phyloP scores from a whole-genome alignment of 1,284 basidiomycete genomes.

The Rhodotorula sp. region DNA sequence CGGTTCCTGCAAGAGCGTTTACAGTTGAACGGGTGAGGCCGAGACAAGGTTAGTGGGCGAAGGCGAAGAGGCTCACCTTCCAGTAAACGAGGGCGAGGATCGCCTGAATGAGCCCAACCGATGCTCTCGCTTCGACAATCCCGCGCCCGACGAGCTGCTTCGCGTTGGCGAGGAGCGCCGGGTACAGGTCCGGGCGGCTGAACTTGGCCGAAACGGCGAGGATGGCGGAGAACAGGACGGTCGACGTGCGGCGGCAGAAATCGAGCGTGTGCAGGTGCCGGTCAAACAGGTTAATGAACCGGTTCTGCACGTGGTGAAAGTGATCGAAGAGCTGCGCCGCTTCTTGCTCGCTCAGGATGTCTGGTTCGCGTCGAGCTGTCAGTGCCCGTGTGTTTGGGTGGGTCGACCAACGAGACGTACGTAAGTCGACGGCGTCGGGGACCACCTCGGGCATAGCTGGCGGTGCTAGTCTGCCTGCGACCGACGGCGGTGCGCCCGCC shows the following conservation, averaged over 20 bases:
- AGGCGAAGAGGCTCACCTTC: conserved; percentile 53
- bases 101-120: conserved; percentile 78
- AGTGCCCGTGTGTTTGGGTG: neutral
- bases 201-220: conserved; percentile 82
- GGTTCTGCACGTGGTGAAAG: conserved; percentile 23
- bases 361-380: neutral
- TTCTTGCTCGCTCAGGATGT: conserved; percentile 17
- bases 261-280: conserved; percentile 62
- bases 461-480: neutral
- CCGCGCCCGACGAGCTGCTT: conserved; percentile 65
- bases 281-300: conserved; percentile 25
- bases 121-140: conserved; percentile 70
- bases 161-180: conserved; percentile 56
- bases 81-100: conserved; percentile 81
- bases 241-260: conserved; percentile 71
- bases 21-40: neutral
- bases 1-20: conserved; percentile 25
- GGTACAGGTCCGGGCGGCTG: conserved; percentile 68
- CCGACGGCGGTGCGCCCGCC: neutral
- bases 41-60: neutral
- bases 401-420: neutral
- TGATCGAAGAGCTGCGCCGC: conserved; percentile 29
- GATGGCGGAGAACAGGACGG: conserved; percentile 76
- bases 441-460: neutral
- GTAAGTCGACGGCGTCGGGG: conserved; percentile 24